phyloP scores from a whole-genome alignment of 2,329 filamentous ascomycete genomes.

The Colletotrichum tamarilloi region DNA sequence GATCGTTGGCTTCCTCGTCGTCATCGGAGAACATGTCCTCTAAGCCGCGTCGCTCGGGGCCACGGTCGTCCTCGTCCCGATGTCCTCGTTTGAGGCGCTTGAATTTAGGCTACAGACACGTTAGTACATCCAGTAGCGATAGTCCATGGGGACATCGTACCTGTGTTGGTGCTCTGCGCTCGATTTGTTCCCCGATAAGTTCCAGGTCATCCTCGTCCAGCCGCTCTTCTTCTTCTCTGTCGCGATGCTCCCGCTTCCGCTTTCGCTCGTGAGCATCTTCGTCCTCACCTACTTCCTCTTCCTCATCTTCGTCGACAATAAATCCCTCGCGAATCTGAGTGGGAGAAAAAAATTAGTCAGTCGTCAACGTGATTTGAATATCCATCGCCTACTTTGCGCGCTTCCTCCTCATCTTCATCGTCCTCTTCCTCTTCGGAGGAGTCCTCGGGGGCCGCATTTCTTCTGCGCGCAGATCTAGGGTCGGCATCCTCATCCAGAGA shows the following conservation, averaged over 20 bases:
- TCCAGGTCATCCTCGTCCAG: slow-evolving; percentile 97
- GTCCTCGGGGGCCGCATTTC: slow-evolving; percentile 72
- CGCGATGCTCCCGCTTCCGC: slow-evolving; percentile 79
- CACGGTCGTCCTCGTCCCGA: slow-evolving; percentile 76
- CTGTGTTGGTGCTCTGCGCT: slow-evolving; percentile 75
- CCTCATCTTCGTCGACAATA: slow-evolving; percentile 92
- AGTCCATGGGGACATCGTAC: slow-evolving; percentile 58
- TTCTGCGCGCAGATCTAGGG: slow-evolving; percentile 53
- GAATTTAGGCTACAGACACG: slow-evolving; percentile 77
- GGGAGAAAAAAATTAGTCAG: neutral
- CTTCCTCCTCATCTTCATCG: slow-evolving; percentile 90
- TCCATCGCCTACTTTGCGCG: slow-evolving; percentile 70
- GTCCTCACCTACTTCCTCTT: slow-evolving; percentile 75
- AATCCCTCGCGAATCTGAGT: slow-evolving; percentile 89
- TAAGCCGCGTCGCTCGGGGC: slow-evolving; percentile 75
- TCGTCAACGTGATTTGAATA: slow-evolving; percentile 26
- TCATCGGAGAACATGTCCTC: slow-evolving; percentile 97
- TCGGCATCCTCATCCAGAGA: slow-evolving; percentile 81
- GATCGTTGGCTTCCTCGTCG: slow-evolving; percentile 77
- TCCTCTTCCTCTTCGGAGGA: slow-evolving; percentile 94
- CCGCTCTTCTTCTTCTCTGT: slow-evolving; percentile 86
- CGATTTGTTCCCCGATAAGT: slow-evolving; percentile 86
- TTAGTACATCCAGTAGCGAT: slow-evolving; percentile 36
- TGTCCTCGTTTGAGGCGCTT: slow-evolving; percentile 96
- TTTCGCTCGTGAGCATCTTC: slow-evolving; percentile 66